phyloP scores from a whole-genome alignment of 805 yeast genomes.

The Pichia deserticola region DNA sequence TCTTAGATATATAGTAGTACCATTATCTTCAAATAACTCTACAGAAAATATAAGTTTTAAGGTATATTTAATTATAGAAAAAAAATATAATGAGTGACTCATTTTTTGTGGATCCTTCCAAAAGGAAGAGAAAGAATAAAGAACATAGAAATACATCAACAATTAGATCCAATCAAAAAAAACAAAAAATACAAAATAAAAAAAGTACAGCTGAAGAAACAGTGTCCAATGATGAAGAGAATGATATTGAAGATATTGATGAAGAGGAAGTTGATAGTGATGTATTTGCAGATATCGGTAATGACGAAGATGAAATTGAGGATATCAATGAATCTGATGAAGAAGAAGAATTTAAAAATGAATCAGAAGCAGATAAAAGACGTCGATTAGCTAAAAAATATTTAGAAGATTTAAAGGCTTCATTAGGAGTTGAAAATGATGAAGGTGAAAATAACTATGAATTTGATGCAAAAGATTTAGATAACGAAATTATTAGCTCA shows the following conservation, averaged over 20 bases:
- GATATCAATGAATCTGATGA: constrained; percentile 41
- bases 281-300: constrained; percentile 22
- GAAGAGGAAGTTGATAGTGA: constrained; percentile 31
- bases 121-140: constrained; percentile 40
- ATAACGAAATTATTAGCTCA: constrained; percentile 73
- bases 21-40: too few species aligned
- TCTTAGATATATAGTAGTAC: neutral
- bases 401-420: constrained; percentile 68
- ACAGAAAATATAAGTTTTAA: neutral
- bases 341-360: constrained; percentile 67
- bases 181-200: constrained; percentile 11
- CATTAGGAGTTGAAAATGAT: constrained; percentile 15
- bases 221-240: constrained; percentile 41
- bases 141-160: constrained; percentile 22
- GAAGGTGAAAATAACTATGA: constrained; percentile 30
- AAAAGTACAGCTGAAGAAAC: constrained; percentile 7
- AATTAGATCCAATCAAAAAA: constrained; percentile 10
- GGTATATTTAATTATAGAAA: too few species aligned
- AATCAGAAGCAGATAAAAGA: constrained; percentile 87
- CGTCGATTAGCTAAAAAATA: constrained; percentile 92
- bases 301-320: constrained; percentile 19
- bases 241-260: constrained; percentile 25
- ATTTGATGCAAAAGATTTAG: constrained; percentile 88
- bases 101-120: constrained; percentile 54
- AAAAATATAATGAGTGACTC: constrained; percentile 44